Base-by-base conservation (phyloP, 2,329 filamentous ascomycete species). In the Neonectria punicea region DNA sequence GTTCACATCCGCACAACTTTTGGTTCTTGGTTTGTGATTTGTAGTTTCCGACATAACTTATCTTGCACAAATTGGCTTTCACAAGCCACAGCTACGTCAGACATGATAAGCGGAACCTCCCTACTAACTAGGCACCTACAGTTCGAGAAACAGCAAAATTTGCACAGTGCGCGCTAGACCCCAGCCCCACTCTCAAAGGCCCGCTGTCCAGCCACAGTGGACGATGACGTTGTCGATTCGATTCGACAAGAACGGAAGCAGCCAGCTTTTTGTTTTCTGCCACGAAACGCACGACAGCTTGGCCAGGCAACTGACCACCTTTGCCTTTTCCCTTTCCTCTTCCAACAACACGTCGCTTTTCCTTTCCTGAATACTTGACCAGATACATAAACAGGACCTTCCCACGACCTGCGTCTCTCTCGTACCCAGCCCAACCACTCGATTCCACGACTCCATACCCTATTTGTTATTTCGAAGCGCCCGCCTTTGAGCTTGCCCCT, bases 211-310 rank as follows among this genome's bases (percentile, higher is more conserved):
- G 76, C 76, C 75, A 76, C 74, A 76, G 61, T 44, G 47, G 28
- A 66, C 74, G 75, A 79, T 79, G 77, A 79, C 77, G 77, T 79
- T 77, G 75, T 72, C 65, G 69, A 76, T 69, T 75, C 58, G 63
- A 70, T 70, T 46, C 30, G 63, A 44, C 46, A 60, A 62, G 58
- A 65, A 64, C 66, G 70, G 67, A 73, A 70, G 53, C 59, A 70
- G 56, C 47, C 59, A 70, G 56, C 47, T 61, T 43, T 51, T 41
- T 58, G 56, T 41, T 61, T 43, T 51, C 53, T 58, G 58, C 58
- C 58, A 62, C 47, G 60, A 53, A 63, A 51, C 57, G 55, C 67
- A 68, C 60, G 61, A 71, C 65, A 75, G 70, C 70, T 73, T 70
- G 61, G 62, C 71, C 70, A 70, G 69, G 69, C 63, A 75, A 76